Percentiles rank a stretch among this genome's conserved stretches.
These are phyloP conservation scores for Paecilomyces variotii DNA, from an alignment of 2,329 filamentous ascomycete genomes.

Conservation along the genomic window DNA sequence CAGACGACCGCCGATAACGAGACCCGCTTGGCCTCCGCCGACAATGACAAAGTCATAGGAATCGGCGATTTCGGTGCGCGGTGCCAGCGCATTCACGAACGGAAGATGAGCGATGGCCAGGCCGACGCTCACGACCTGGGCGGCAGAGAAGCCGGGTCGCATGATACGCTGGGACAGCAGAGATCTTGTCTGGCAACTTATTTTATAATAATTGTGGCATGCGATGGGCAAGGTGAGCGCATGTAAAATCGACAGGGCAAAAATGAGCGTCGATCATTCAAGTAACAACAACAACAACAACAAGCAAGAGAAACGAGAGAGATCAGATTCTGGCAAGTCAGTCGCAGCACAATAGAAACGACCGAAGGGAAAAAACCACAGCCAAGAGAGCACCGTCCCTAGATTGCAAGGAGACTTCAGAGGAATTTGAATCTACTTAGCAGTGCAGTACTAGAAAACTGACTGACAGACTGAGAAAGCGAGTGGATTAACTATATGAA, in stretches of 20 bases:
- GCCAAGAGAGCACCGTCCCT: no score
- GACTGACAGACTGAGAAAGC: no score
- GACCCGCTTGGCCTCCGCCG: conserved; percentile 49
- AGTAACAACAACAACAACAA: not conserved
- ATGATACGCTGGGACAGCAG: not conserved
- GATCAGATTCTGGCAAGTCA: not conserved
- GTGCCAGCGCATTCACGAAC: conserved; percentile 13
- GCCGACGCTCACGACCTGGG: conserved; percentile 7
- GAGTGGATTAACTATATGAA: no score
- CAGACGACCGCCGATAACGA: conserved; percentile 37
- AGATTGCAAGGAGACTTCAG: no score
- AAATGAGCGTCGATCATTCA: not conserved
- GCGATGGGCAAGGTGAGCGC: not conserved
- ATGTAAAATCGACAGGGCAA: not conserved
- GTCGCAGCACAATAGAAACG: not conserved
- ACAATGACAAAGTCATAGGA: conserved; percentile 36
- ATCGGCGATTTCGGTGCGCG: conserved; percentile 19
- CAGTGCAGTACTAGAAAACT: no score
- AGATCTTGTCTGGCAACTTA: no score
- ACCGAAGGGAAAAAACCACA: no score
- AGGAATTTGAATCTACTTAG: no score
- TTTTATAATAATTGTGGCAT: not conserved
- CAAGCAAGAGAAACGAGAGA: not conserved
- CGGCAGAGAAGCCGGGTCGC: not conserved
- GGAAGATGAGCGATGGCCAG: conserved; percentile 11